These are phyloP conservation scores for Russula sp. DNA, from an alignment of 768 basidiomycete species.

Conservation along the genomic window DNA sequence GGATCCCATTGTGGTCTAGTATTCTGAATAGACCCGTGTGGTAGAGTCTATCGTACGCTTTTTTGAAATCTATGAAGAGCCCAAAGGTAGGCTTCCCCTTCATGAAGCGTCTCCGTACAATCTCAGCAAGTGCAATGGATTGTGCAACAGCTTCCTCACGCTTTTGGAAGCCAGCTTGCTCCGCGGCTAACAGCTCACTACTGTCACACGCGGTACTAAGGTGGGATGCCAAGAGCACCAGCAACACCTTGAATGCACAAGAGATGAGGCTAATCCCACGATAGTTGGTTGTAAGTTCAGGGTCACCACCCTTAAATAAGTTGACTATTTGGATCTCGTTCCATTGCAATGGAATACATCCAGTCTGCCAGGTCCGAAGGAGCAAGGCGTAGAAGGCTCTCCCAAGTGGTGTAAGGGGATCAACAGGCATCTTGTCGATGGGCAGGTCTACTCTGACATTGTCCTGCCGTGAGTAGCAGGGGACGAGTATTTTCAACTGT, in stretches of 20 bases:
- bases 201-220: neutral
- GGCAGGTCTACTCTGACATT: neutral
- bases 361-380: neutral
- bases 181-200: neutral
- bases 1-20: conserved; percentile 3
- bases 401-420: neutral
- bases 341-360: neutral
- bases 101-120: neutral
- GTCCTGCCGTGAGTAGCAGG: neutral
- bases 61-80: conserved; percentile 20
- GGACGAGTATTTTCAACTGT: neutral
- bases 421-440: neutral
- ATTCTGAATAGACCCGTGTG: conserved; percentile 15
- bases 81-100: neutral
- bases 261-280: conserved; percentile 18
- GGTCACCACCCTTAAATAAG: conserved; percentile 18
- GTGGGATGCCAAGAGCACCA: conserved; percentile 5
- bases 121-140: conserved; percentile 15
- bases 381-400: neutral
- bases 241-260: conserved; percentile 12
- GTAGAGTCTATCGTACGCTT: conserved; percentile 18
- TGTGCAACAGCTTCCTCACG: conserved; percentile 20
- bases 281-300: conserved; percentile 13
- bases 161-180: conserved; percentile 16
- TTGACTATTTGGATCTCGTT: conserved; percentile 7